Evolutionary conservation across 441 rosid species (phyloP), one percentile per base, ranked within the genome.

Genomic region (Viola pubescens): DNA sequence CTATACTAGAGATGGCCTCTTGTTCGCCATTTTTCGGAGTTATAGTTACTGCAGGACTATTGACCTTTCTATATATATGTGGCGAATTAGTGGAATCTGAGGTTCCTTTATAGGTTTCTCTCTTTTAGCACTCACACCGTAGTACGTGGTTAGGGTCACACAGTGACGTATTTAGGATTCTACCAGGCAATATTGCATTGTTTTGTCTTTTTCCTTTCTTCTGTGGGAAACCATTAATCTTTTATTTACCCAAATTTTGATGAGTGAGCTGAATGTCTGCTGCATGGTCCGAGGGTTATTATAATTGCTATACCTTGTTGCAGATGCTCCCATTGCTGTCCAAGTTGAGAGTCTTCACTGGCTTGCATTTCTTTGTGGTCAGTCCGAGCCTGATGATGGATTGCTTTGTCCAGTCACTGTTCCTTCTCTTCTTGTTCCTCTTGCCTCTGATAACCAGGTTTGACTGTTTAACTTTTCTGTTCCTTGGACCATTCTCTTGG

Each of bases 341-440:
- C 91, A 83, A 73, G 75, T 86, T 47, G 95, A 91, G 77, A 79
- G 88, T 73, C 97, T 95, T 62, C 86, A 75, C 60, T 89, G 91
- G 65, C 77, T 86, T 72, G 64, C 76, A 14, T 78, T 77, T 73
- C 92, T 95, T 57, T 91, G 97, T 80, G 7, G 10, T 46, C n/a
- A 46, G 49, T 49, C 72, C 13, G 80, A 75, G 67, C 72, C 83
- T 9, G 80, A 81, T 63, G 88, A 71, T 61, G 70, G 81, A 66
- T 69, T 88, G 78, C 71, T 70, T 46, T 62, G 70, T 71, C 73
- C 89, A 44, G 83, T 80, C 58, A 87, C 79, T 74, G 81, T 79
- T 70, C 96, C 97, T 11, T 79, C 83, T 0, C 72, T 91, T 67
- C 85, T 95, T 77, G 83, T 95, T 74, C 91, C 98, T 44, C 75